phyloP scores from a whole-genome alignment of 2,329 filamentous ascomycete genomes.

The Ploettnerulaceae sp. region DNA sequence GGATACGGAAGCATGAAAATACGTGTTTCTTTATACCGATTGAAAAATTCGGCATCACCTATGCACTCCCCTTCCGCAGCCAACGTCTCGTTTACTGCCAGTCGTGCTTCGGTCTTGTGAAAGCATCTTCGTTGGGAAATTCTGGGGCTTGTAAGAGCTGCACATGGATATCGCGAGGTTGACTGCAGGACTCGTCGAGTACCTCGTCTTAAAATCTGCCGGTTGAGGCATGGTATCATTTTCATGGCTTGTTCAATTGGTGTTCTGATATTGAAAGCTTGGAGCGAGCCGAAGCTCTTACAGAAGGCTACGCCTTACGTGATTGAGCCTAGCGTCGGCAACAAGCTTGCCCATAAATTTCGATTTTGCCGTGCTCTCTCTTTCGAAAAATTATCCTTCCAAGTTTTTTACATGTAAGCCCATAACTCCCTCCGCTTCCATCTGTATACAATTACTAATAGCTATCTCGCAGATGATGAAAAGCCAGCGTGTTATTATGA shows the following conservation, averaged over 20 bases:
- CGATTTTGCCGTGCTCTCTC: constrained; percentile 31
- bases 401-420: constrained; percentile 95
- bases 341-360: constrained; percentile 15
- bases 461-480: constrained; percentile 82
- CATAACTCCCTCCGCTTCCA: constrained; percentile 14
- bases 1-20: constrained; percentile 6
- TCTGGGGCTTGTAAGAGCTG: background rate
- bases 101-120: constrained; percentile 10
- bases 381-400: constrained; percentile 88
- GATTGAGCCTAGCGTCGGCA: constrained; percentile 20
- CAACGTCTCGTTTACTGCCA: constrained; percentile 5
- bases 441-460: constrained; percentile 32
- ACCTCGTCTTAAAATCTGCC: constrained; percentile 3
- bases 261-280: background rate
- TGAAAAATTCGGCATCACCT: constrained; percentile 18
- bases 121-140: constrained; percentile 14
- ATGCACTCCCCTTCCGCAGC: background rate
- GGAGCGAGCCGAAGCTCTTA: background rate
- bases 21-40: constrained; percentile 30
- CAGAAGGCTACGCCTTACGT: constrained; percentile 10
- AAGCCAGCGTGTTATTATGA: constrained; percentile 97
- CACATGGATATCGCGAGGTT: background rate
- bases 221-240: constrained; percentile 14
- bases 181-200: constrained; percentile 1
- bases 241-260: constrained; percentile 24